Evolutionary conservation across 495 filamentous ascomycete genomes (phyloP), one percentile per base, ranked within the genome.

Genomic region (Viridothelium virens): DNA sequence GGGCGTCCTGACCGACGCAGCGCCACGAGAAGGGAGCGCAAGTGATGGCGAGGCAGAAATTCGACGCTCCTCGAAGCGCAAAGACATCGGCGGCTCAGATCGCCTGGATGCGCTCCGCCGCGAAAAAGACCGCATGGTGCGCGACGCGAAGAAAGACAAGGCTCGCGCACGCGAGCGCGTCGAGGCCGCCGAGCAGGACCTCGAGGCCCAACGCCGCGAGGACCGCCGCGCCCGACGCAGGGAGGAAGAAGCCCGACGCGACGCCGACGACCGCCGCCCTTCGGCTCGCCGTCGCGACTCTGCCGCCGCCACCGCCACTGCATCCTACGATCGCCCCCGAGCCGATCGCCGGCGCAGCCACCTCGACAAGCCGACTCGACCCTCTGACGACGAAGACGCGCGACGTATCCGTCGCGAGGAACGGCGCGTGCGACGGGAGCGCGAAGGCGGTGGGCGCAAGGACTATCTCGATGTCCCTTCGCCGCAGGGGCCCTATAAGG

Each of bases 81-180:
- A 66, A 80, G 79, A 47, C 79, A 78, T 38, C 80, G 81, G 64
- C 80, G 81, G 46, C 10, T 10, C 53, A 7, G 53, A 59, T 80
- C 81, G 67, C 78, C 82, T 37, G 68, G 70, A 31, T 67, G 69
- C 12, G 67, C 73, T 38, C 25, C 53, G 53, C 18, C 53, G 53
- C 53, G 64, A 68, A 47, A 70, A 80, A 75, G 59, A 80, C 36
- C 70, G 70, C 14, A 9, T 37, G 16, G 31, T 69, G 10, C 61
- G 50, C 72, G 37, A 33, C 38, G 74, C 74, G 72, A 80, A 84
- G 70, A 81, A 83, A 70, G 77, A 81, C 62, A 75, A 77, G 47
- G 80, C 79, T 10, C 48, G 48, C 48, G 80, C 79, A 36, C 48
- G 48, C 48, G n/a, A 14, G 12, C 11, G 53, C 25, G 18, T 18